Base-by-base conservation (phyloP, 495 filamentous ascomycete genomes). In the Penicillium goetzii region DNA sequence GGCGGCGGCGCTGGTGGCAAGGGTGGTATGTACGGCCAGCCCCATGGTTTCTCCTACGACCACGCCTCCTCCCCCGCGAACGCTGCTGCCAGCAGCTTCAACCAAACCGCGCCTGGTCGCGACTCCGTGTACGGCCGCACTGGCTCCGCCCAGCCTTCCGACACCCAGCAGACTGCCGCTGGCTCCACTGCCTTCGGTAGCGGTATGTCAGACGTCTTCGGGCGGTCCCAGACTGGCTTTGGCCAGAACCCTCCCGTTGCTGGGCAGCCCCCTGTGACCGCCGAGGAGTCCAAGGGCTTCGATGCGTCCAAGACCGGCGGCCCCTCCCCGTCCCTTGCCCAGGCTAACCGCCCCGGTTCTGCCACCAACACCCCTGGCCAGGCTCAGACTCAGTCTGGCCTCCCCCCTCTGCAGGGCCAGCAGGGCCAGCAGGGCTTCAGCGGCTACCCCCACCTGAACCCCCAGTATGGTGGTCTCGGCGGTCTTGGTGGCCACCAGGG, bases 311-410 rank as follows among this genome's bases (percentile, higher is more conserved):
- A 96, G 68, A 78, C 87, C 36, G 83, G 84, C 45, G 92, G 91
- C 7, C 92, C 93, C 3, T 96, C 92, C 76, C 93, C 93, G 32
- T 92, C 92, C 8, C 85, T 96, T 30, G 88, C 86, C 32, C 90
- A 91, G 68, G 89, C 91, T 38, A 82, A 81, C 69, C 90, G 93
- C 60, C 92, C 93, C 17, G 92, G 91, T 21, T 96, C 93, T 34
- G 92, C 93, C 15, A 88, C 89, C 15, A 95, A 92, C 76, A 88
- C 82, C 15, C 84, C 86, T 19, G 85, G 84, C 8, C 90, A 92
- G 72, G 76, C 83, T 56, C 77, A 80, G 66, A 78, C 74, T 38
- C 82, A 84, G 66, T 75, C 76, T 51, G 86, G 89, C 33, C 81
- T 94, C 50, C 92, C 91, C 30, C 90, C 90, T 26, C 87, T 90